Evolutionary conservation across 768 basidiomycete genomes (phyloP).

Genomic region (Lanmaoa rubissima): DNA sequence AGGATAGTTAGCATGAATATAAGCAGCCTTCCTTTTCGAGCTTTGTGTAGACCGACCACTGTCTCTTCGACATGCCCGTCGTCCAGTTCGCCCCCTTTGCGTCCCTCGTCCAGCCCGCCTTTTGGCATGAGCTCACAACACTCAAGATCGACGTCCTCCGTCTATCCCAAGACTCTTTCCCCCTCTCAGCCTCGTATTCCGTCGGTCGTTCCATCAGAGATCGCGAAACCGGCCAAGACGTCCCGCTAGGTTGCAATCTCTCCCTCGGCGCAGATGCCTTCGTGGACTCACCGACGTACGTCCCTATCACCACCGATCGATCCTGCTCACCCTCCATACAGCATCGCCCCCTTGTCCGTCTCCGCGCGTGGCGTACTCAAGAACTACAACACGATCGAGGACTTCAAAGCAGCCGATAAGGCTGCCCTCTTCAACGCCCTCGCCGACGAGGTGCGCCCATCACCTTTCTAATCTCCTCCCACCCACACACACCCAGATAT

Average conservation of each 20-base stretch:
- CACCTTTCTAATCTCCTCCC: not conserved
- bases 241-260: slow-evolving; percentile 69
- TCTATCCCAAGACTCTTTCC: slow-evolving; percentile 69
- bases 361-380: slow-evolving; percentile 67
- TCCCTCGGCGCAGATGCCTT: slow-evolving; percentile 67
- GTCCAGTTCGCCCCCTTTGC: slow-evolving; percentile 90
- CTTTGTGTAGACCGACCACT: not conserved
- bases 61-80: slow-evolving; percentile 41
- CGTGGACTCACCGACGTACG: slow-evolving; percentile 46
- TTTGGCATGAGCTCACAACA: slow-evolving; percentile 88
- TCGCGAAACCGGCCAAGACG: slow-evolving; percentile 69
- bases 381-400: slow-evolving; percentile 97
- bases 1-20: slow-evolving; percentile 4
- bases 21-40: slow-evolving; percentile 15
- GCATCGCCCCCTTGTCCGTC: slow-evolving; percentile 49
- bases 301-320: slow-evolving; percentile 9
- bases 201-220: slow-evolving; percentile 73
- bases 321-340: slow-evolving; percentile 21
- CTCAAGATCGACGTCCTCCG: slow-evolving; percentile 90
- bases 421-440: slow-evolving; percentile 75
- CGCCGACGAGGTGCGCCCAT: slow-evolving; percentile 56
- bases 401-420: slow-evolving; percentile 90
- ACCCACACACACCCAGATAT: slow-evolving; percentile 49
- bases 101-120: slow-evolving; percentile 83
- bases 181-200: slow-evolving; percentile 66